phyloP scores from a whole-genome alignment of 768 basidiomycete species.

The Peribolospora baueri region DNA sequence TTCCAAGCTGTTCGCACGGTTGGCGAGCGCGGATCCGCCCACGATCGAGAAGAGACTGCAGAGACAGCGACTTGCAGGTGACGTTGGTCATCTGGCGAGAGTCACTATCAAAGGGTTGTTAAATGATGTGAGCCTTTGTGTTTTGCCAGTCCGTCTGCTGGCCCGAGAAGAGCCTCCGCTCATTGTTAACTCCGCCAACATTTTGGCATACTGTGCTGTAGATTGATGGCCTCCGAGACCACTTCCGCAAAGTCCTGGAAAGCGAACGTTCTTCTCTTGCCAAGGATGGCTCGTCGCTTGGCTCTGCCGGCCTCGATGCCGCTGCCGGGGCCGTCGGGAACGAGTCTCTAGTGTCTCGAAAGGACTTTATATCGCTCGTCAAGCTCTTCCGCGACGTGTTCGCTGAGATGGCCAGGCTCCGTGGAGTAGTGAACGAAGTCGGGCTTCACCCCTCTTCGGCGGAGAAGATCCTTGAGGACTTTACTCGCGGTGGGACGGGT shows the following conservation, averaged over 20 bases:
- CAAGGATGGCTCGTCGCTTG: conserved; percentile 3
- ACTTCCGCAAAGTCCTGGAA: conserved; percentile 50
- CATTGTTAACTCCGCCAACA: conserved; percentile 16
- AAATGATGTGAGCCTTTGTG: conserved; percentile 6
- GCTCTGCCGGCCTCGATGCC: not conserved
- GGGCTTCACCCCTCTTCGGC: conserved; percentile 68
- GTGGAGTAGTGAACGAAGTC: conserved; percentile 63
- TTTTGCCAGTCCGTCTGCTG: not conserved
- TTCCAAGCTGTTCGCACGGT: conserved; percentile 32
- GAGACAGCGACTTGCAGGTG: conserved; percentile 59
- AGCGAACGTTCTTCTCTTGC: conserved; percentile 33
- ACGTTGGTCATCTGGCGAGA: conserved; percentile 63
- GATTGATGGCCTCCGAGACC: conserved; percentile 36
- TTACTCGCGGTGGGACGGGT: too few relatives aligned
- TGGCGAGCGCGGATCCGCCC: conserved; percentile 53
- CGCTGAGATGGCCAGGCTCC: conserved; percentile 52
- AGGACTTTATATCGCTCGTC: conserved; percentile 58
- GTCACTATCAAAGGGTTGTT: conserved; percentile 52
- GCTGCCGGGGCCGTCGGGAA: too few relatives aligned
- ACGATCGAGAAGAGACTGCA: conserved; percentile 74
- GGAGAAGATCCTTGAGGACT: conserved; percentile 17
- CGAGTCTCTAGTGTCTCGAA: conserved; percentile 29
- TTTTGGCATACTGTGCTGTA: conserved; percentile 16
- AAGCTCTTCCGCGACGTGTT: conserved; percentile 68
- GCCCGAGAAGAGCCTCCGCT: not conserved